Evolutionary conservation across 345 rosid genomes (phyloP), one percentile per base, ranked within the genome.

Genomic region (Theobroma cacao): DNA sequence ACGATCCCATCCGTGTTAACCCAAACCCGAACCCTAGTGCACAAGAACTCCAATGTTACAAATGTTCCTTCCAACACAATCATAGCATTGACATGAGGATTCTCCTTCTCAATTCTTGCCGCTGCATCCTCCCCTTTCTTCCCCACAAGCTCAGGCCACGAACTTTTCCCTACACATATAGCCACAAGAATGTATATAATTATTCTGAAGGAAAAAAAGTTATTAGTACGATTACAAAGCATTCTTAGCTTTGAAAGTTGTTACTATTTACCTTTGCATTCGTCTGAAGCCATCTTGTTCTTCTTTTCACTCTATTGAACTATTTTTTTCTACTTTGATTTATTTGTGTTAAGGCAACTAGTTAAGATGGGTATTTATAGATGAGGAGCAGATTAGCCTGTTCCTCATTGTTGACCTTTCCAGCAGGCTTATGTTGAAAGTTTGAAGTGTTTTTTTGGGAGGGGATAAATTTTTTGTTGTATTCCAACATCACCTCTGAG

Each of bases 131-230:
- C 38, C 33, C 81, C 77, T 6, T 61, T 36, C 26, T 26, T 45
- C 8, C 81, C 73, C 18, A 72, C 18, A 18, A 79, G 77, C 73
- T 79, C 77, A 3, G 78, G 81, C 81, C 81, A 79, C 40, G 81
- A 72, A 79, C 45, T 40, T 61, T 79, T 79, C 18, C 81, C 78
- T 78, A 60, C 67, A 20, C 1, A 26, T 8, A 58, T 24, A 24
- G 33, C 2, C 17, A 11, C 17, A 24, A 8, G 5, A 9, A 22
- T 3, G 3, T 48, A 22, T n/a, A n/a, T 48, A 15, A 48, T 48
- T 52, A 3, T 18, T 18, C 15, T 47, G 0, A 47, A 47, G 18
- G 52, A 52, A 20, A 52, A 10, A 8, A 20, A 7, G 6, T 52
- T 52, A 40, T 40, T 40, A n/a, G n/a, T n/a, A n/a, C n/a, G n/a